Base-by-base conservation (phyloP, 176 grass and related monocot genomes). In the Eleusine coracana region DNA sequence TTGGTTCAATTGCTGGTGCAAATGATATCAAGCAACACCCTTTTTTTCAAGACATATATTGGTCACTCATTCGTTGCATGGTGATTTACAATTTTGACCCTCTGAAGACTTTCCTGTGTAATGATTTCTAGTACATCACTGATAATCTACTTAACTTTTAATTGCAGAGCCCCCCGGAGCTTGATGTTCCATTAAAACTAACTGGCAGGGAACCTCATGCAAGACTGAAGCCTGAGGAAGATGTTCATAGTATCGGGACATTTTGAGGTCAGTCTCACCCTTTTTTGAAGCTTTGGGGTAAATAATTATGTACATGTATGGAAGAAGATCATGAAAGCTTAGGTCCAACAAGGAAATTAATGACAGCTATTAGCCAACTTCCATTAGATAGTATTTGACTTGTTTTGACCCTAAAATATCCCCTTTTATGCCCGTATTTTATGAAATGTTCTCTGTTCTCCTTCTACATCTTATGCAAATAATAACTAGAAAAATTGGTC, bases 61-160 rank as follows among this genome's bases (percentile, higher is more conserved):
- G 93, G 96, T 85, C 96, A 23, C 93, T 99, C 46, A 96, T 99
- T 67, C 96, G 96, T 83, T 91, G 92, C 93, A 99, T 96, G 96
- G 96, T 99, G 83, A 87, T 52, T 37, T 78, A 23, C 73, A 87
- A 66, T 40, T 64, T 88, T 91, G 7, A 66, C 40, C 81, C 28
- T 51, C 3, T 38, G 21, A 76, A 82, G 21, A 83, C 2, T 66
- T 58, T 31, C 37, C 5, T 7, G 23, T 9, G 40, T 28, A 23
- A 65, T 73, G 38, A n/a, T 74, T n/a, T 77, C 60, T 73, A 68
- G 10, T 48, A 27, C 39, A 78, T 74, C 70, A 39, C 49, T 82
- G 12, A 74, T 65, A 60, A 75, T 80, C 38, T 41, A 66, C 74
- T 52, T 66, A 72, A 83, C 44, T 87, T 79, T 58, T 49, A 17